Evolutionary conservation across 768 basidiomycete species (phyloP).

Genomic region (Sarcomyxa edulis): DNA sequence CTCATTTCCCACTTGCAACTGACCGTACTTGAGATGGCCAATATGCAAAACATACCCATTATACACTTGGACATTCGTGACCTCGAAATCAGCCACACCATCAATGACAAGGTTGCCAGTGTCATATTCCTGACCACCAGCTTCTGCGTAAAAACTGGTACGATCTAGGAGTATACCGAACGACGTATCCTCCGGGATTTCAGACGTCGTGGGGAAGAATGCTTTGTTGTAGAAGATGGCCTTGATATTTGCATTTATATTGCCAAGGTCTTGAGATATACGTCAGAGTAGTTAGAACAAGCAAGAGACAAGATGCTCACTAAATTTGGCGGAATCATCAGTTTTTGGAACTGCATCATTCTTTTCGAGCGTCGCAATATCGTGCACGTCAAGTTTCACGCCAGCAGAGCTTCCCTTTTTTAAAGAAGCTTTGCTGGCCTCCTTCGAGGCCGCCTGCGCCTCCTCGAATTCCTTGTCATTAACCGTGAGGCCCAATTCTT

Average conservation of each 20-base stretch:
- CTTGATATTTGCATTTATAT: slow-evolving; percentile 69
- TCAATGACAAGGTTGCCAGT: slow-evolving; percentile 94
- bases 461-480: slow-evolving; percentile 87
- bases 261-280: slow-evolving; percentile 61
- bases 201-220: slow-evolving; percentile 64
- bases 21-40: slow-evolving; percentile 86
- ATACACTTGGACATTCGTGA: slow-evolving; percentile 88
- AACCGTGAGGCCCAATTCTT: slow-evolving; percentile 79
- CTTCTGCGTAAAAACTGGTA: slow-evolving; percentile 96
- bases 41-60: slow-evolving; percentile 96
- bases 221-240: slow-evolving; percentile 80
- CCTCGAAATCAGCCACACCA: slow-evolving; percentile 87
- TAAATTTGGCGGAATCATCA: slow-evolving; percentile 87
- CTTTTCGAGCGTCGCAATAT: slow-evolving; percentile 81
- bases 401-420: slow-evolving; percentile 65
- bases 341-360: slow-evolving; percentile 80
- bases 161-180: slow-evolving; percentile 89
- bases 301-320: slow-evolving; percentile 38
- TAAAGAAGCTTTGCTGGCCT: slow-evolving; percentile 80
- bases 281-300: neutral
- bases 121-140: slow-evolving; percentile 96
- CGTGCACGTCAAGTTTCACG: slow-evolving; percentile 94
- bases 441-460: slow-evolving; percentile 84
- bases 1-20: slow-evolving; percentile 69
- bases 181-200: slow-evolving; percentile 55